A percentile compares a stretch with the other conserved stretches of the same genome.
Conservation (phyloP, 1,284 basidiomycete genomes). For the Erythrobasidium hasegawianum region DNA sequence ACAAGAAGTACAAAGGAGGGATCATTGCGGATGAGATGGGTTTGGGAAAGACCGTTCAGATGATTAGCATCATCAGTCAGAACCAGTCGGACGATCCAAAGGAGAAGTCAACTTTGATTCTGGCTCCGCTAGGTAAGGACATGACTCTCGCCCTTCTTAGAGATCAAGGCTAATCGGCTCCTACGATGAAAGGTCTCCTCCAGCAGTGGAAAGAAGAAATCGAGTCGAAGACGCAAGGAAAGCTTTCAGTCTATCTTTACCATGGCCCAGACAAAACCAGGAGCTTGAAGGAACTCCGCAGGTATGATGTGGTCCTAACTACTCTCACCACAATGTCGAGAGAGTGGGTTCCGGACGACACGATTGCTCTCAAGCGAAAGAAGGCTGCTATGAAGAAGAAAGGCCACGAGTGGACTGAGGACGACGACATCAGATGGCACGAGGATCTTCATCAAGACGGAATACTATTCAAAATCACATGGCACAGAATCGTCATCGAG, state of each 20-base stretch:
- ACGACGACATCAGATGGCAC: constrained; percentile 14
- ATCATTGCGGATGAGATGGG: constrained; percentile 95
- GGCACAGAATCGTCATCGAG: constrained; percentile 54
- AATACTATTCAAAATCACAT: constrained; percentile 58
- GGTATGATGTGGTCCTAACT: constrained; percentile 45
- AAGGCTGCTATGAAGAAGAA: constrained; percentile 40
- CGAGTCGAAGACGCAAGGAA: constrained; percentile 54
- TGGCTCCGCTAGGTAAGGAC: constrained; percentile 72
- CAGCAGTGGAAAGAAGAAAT: constrained; percentile 84
- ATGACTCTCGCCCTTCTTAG: no score
- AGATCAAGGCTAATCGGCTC: no score
- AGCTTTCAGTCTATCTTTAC: constrained; percentile 68
- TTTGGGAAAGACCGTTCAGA: constrained; percentile 99
- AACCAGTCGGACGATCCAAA: constrained; percentile 51
- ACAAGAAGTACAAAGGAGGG: constrained; percentile 78
- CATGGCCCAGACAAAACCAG: constrained; percentile 58
- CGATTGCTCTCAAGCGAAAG: background rate
- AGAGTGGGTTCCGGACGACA: constrained; percentile 28
- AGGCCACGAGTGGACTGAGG: constrained; percentile 36
- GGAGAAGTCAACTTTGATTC: constrained; percentile 70
- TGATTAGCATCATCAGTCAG: constrained; percentile 81
- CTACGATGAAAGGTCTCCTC: constrained; percentile 58
- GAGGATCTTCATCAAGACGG: constrained; percentile 26
- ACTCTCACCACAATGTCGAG: constrained; percentile 44
- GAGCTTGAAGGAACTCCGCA: background rate